phyloP scores from a whole-genome alignment of 768 basidiomycete species.

The Ramaria rubella region DNA sequence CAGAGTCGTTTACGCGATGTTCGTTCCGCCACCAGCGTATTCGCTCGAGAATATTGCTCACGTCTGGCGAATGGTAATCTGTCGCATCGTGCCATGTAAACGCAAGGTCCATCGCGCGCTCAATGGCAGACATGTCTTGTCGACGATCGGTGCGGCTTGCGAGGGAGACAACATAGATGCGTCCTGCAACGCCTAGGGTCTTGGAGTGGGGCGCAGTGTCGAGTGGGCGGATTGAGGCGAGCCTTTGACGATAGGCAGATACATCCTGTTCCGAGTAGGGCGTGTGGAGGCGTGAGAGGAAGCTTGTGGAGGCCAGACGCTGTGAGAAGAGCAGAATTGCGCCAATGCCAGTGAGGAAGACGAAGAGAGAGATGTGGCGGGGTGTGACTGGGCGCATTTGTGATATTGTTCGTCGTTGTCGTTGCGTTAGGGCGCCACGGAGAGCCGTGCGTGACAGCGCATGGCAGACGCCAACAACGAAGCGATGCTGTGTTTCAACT shows the following conservation, averaged over 20 bases:
- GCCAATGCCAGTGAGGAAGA: no score
- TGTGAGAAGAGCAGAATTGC: no score
- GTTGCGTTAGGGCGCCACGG: no score
- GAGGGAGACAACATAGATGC: constrained; percentile 3
- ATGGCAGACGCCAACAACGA: no score
- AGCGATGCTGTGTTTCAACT: no score
- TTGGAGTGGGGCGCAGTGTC: background rate
- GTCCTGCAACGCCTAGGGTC: constrained; percentile 4
- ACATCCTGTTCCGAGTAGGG: no score
- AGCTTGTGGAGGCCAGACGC: no score
- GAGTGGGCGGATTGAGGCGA: background rate
- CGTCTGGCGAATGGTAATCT: background rate
- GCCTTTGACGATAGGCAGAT: background rate
- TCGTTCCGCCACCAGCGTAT: constrained; percentile 2
- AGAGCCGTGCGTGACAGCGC: no score
- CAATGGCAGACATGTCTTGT: background rate
- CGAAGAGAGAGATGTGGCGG: no score
- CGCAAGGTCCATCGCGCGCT: constrained; percentile 3
- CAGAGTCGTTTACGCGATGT: constrained; percentile 1
- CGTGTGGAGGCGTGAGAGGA: no score
- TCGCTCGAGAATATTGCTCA: background rate
- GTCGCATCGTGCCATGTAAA: constrained; percentile 7
- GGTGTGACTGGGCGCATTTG: no score
- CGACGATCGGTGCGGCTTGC: background rate
- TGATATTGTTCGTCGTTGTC: no score